A percentile compares a stretch with the other conserved stretches of the same genome.
Evolutionary conservation across 2,329 filamentous ascomycete genomes (phyloP).

Genomic region (Coniella vitis): DNA sequence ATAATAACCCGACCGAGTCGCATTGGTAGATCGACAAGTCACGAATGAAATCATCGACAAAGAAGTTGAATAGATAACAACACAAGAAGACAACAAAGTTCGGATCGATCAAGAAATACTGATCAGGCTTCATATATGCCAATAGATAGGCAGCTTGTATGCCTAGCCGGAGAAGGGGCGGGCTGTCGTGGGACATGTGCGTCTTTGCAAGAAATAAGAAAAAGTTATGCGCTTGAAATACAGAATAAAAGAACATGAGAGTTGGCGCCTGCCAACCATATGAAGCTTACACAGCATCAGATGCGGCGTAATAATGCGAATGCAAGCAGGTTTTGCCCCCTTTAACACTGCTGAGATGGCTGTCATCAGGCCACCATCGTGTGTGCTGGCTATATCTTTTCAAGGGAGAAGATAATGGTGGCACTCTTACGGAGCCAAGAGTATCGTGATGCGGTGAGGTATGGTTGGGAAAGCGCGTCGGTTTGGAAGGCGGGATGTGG

Average conservation of each 20-base stretch:
- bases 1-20: too few species aligned
- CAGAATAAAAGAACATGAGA: not conserved
- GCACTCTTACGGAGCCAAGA: not conserved
- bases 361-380: not conserved
- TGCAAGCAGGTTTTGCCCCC: not conserved
- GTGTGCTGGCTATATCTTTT: too few species aligned
- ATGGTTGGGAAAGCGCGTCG: too few species aligned
- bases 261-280: not conserved
- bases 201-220: constrained; percentile 1
- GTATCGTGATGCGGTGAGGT: too few species aligned
- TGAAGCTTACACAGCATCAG: not conserved
- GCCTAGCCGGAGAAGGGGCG: not conserved
- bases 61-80: not conserved
- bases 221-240: not conserved
- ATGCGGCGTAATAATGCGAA: not conserved
- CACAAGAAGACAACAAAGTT: not conserved
- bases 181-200: constrained; percentile 4
- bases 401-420: too few species aligned
- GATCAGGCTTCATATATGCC: not conserved
- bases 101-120: not conserved
- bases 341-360: not conserved
- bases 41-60: too few species aligned
- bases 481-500: not conserved
- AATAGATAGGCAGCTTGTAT: not conserved
- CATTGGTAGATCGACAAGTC: too few species aligned